phyloP scores from a whole-genome alignment of 1,284 basidiomycete species.

The Boletus semigastroideus region DNA sequence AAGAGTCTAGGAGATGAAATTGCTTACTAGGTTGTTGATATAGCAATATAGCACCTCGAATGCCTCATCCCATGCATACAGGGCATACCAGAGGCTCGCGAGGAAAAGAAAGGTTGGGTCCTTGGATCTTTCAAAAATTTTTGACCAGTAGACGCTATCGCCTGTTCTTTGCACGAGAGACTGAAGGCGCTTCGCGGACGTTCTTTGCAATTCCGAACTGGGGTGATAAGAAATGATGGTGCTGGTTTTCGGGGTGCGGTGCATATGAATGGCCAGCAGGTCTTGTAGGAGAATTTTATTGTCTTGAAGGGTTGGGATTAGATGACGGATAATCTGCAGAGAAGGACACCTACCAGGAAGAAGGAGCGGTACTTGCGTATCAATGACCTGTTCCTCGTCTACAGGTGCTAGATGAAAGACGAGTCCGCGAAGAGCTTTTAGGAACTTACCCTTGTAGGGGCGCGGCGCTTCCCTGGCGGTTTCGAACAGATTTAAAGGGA shows the following conservation, averaged over 20 bases:
- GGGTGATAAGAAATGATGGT: slow-evolving; percentile 47
- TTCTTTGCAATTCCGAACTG: slow-evolving; percentile 26
- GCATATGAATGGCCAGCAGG: slow-evolving; percentile 42
- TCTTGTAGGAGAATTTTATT: slow-evolving; percentile 32
- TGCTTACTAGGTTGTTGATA: slow-evolving; percentile 44
- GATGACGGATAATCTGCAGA: neutral
- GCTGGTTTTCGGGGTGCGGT: slow-evolving; percentile 34
- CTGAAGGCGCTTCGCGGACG: slow-evolving; percentile 36
- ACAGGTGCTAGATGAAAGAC: neutral
- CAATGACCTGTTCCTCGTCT: slow-evolving; percentile 40
- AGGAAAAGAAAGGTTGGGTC: slow-evolving; percentile 57
- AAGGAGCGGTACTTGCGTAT: slow-evolving; percentile 49
- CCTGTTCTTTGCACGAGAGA: slow-evolving; percentile 37
- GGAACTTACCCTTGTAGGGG: slow-evolving; percentile 17
- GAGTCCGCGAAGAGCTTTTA: no score
- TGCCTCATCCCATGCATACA: slow-evolving; percentile 60
- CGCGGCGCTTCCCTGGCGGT: neutral
- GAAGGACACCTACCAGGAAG: slow-evolving; percentile 25
- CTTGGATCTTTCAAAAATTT: slow-evolving; percentile 43
- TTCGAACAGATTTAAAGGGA: neutral
- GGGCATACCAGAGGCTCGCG: slow-evolving; percentile 53
- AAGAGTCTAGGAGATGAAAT: neutral
- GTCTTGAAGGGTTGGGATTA: slow-evolving; percentile 5
- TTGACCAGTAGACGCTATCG: slow-evolving; percentile 53
- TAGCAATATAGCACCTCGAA: slow-evolving; percentile 49